Evolutionary conservation across 306 rosid species (phyloP).

Genomic region (Quercus agrifolia): DNA sequence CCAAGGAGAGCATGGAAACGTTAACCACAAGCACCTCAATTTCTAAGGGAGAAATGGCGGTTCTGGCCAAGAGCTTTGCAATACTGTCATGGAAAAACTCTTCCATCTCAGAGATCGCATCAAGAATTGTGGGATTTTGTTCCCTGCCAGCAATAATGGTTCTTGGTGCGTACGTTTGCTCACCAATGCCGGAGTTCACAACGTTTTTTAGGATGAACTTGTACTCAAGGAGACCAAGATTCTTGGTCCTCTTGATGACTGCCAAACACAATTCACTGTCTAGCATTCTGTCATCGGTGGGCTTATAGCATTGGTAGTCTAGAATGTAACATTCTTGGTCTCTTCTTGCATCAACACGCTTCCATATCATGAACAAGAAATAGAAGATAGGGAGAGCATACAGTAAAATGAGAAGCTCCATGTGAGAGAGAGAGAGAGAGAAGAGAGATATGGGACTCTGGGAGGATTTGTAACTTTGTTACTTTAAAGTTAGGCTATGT

Average conservation of each 20-base stretch:
- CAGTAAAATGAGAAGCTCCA: constrained; percentile 54
- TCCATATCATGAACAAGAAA: constrained; percentile 54
- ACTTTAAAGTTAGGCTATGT: too few relatives aligned
- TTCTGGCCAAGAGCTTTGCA: constrained; percentile 40
- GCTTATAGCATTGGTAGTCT: constrained; percentile 69
- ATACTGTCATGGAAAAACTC: constrained; percentile 70
- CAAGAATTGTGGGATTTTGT: constrained; percentile 38
- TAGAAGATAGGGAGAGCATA: constrained; percentile 31
- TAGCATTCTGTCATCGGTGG: constrained; percentile 67
- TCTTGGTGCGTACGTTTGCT: constrained; percentile 79
- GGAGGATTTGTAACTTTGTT: too few relatives aligned
- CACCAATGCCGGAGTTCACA: constrained; percentile 88
- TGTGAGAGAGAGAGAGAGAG: not conserved
- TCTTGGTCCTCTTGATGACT: constrained; percentile 42
- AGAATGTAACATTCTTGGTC: constrained; percentile 66
- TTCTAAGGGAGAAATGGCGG: constrained; percentile 49
- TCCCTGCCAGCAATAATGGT: constrained; percentile 55
- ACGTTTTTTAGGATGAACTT: constrained; percentile 77
- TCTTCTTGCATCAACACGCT: constrained; percentile 35
- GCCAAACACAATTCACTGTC: constrained; percentile 50
- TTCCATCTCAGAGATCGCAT: constrained; percentile 55
- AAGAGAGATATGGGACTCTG: too few relatives aligned
- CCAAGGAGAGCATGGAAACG: constrained; percentile 51
- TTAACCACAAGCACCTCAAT: constrained; percentile 79
- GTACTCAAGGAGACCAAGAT: constrained; percentile 62